phyloP scores from a whole-genome alignment of 2,329 filamentous ascomycete genomes.

The Fusarium sp. region DNA sequence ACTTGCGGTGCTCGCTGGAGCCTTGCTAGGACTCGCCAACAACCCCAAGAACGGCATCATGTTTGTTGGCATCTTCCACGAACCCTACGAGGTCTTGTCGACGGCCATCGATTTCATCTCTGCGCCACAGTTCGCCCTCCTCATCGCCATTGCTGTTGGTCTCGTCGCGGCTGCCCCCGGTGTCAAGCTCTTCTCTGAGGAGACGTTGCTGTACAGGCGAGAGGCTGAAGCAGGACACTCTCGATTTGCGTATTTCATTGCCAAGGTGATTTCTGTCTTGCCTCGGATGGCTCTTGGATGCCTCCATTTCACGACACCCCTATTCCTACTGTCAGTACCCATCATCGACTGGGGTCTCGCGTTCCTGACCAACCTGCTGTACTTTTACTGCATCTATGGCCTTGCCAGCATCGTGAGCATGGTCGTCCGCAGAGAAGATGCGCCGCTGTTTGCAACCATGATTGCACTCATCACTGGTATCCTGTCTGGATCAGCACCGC shows the following conservation, averaged over 20 bases:
- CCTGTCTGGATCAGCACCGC: conserved; percentile 64
- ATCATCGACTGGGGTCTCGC: conserved; percentile 61
- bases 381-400: conserved; percentile 70
- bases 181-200: conserved; percentile 64
- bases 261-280: conserved; percentile 64
- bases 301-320: conserved; percentile 65
- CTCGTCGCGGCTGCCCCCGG: conserved; percentile 64
- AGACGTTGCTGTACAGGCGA: conserved; percentile 58
- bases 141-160: conserved; percentile 66
- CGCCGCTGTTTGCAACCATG: conserved; percentile 67
- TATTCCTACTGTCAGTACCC: conserved; percentile 62
- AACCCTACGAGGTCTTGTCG: conserved; percentile 63
- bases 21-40: conserved; percentile 66
- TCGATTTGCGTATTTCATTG: conserved; percentile 66
- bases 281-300: conserved; percentile 63
- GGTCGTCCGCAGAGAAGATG: conserved; percentile 66
- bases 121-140: conserved; percentile 64
- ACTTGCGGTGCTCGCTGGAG: conserved; percentile 63
- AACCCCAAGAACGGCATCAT: conserved; percentile 61
- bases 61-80: conserved; percentile 64
- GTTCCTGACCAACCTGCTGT: conserved; percentile 63
- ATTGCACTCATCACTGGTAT: conserved; percentile 65
- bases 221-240: conserved; percentile 69
- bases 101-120: conserved; percentile 62
- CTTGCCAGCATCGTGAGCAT: conserved; percentile 65